These are phyloP conservation scores for Globisporangium alternatum DNA, from an alignment of 352 stramenopile genomes.

Conservation along the genomic window DNA sequence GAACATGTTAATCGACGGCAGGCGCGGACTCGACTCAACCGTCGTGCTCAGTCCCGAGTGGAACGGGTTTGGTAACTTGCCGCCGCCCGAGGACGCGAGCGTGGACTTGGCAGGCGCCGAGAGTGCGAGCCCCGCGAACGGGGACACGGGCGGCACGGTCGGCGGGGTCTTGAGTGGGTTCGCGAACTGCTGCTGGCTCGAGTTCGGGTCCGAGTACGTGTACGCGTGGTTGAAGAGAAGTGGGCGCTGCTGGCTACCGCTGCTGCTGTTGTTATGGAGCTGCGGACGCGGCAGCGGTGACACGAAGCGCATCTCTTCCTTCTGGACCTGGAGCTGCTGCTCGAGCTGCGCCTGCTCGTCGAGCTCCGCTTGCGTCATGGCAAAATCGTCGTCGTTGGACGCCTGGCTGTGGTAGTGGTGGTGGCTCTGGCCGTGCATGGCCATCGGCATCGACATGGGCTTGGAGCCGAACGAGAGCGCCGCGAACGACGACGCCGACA, in stretches of 20 bases:
- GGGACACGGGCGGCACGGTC: constrained; percentile 58
- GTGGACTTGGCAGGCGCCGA: constrained; percentile 58
- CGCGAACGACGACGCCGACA: constrained; percentile 9
- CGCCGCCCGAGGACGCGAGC: constrained; percentile 14
- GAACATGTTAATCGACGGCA: constrained; percentile 71
- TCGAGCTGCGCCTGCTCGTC: constrained; percentile 67
- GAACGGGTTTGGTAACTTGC: constrained; percentile 62
- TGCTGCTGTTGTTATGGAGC: constrained; percentile 28
- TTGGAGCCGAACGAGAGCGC: constrained; percentile 16
- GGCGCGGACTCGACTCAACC: constrained; percentile 58
- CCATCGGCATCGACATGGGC: constrained; percentile 22
- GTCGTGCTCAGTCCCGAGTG: constrained; percentile 27
- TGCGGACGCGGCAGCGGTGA: constrained; percentile 45
- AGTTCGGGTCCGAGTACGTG: constrained; percentile 58
- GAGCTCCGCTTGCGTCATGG: constrained; percentile 43
- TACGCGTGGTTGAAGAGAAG: constrained; percentile 46
- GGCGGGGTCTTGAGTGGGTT: constrained; percentile 43
- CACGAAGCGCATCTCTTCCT: constrained; percentile 79
- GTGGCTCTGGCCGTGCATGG: constrained; percentile 12
- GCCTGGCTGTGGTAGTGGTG: constrained; percentile 8
- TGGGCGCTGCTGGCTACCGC: constrained; percentile 24
- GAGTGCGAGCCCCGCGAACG: constrained; percentile 67
- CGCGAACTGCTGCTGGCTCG: constrained; percentile 27
- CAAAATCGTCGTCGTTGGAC: constrained; percentile 29
- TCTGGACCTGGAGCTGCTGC: constrained; percentile 71